Percentiles rank a stretch among this genome's conserved stretches.
Conservation (phyloP, 2,329 filamentous ascomycete genomes). For the Diaporthe sp. region DNA sequence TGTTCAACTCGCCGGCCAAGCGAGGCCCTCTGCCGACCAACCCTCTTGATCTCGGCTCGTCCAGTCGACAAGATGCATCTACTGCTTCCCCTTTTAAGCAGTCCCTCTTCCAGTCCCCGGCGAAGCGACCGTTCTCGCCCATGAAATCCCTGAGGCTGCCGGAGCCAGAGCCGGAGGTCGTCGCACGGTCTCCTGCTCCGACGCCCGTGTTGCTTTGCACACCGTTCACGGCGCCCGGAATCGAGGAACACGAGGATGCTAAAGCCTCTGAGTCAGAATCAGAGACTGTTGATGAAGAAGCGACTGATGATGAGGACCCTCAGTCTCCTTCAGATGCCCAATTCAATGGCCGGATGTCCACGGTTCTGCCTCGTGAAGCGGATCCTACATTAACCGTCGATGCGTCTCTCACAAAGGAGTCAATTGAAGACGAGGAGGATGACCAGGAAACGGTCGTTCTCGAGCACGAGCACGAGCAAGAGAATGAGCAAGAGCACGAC, state of each 20-base stretch:
- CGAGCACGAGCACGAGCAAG: constrained; percentile 32
- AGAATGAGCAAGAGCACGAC: constrained; percentile 31
- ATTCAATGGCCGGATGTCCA: constrained; percentile 38
- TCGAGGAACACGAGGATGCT: constrained; percentile 18
- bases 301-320: constrained; percentile 29
- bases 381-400: constrained; percentile 46
- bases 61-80: constrained; percentile 46
- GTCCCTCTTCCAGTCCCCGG: constrained; percentile 63
- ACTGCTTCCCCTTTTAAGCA: constrained; percentile 59
- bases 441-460: constrained; percentile 43
- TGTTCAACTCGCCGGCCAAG: constrained; percentile 67
- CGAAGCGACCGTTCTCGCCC: constrained; percentile 52
- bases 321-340: not conserved
- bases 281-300: constrained; percentile 20
- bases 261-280: constrained; percentile 3
- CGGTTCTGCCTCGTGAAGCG: constrained; percentile 49
- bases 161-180: constrained; percentile 45
- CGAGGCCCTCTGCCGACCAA: constrained; percentile 62
- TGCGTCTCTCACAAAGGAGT: constrained; percentile 19
- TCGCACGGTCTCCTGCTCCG: constrained; percentile 37
- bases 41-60: constrained; percentile 49
- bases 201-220: constrained; percentile 34
- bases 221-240: constrained; percentile 22
- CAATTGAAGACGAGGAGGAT: constrained; percentile 35
- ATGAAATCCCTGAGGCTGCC: constrained; percentile 54